Base-by-base conservation (phyloP, 2,329 filamentous ascomycete species). In the Colletotrichum coccodes region DNA sequence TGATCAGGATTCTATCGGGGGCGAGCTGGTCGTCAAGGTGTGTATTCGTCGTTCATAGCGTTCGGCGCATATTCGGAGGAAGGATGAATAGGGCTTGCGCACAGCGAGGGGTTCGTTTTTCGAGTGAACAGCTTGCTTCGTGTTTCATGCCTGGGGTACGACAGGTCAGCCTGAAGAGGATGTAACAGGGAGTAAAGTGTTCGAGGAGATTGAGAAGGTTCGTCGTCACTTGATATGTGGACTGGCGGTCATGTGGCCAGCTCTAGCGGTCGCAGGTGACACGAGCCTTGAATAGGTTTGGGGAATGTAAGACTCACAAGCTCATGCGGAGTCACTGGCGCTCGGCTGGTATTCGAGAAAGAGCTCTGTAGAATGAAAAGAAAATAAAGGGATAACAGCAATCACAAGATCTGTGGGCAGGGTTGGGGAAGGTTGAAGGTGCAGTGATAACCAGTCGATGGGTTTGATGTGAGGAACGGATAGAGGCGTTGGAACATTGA, bases 201-300 rank as follows among this genome's bases (percentile, higher is more conserved):
- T 34, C 21, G 34, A 64, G 32, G 34, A 64, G 32, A 21, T 6
- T 36, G 28, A 28, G 36, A 26, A 3, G 8, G 21, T 30, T 47
- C 18, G 21, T 12, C 28, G 23, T 67, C 46, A 59, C 60, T 68
- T 64, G 46, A 64, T 49, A 16, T 40, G 32, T 11, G 23, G 18
- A 28, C 36, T 32, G 23, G 14, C 28, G 23, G 53, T 65, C 53
- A 64, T 59, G 65, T 53, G 61, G 53, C 26, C 23, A 23, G 30
- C 21, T 30, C 52, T n/a, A 12, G 40, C 12, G 36, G 44, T 56
- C 36, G 38, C 65, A 65, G 65, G 60, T 68, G 65, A 68, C 53
- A 21, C 30, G 40, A 28, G 50, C 57, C n/a, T 34, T 40, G 49
- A n/a, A 18, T 12, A 50, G 57, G 49, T 16, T 40, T 30, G 42